Evolutionary conservation across 257 asterid genomes (phyloP).

Genomic region (Solanum chilense): DNA sequence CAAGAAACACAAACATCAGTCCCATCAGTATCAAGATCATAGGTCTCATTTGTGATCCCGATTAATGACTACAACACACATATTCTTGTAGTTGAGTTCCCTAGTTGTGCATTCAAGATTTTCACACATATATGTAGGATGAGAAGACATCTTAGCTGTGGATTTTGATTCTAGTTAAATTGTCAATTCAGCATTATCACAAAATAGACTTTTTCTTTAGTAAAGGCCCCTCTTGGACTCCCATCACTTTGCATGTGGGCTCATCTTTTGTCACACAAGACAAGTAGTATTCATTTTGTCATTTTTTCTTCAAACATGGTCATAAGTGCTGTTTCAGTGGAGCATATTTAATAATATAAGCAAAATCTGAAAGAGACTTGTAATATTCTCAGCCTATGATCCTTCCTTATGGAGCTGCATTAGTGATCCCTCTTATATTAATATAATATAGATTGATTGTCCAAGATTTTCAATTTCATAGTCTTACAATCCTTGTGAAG

Average conservation of each 20-base stretch:
- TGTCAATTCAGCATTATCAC: not conserved
- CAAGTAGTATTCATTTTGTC: conserved; percentile 27
- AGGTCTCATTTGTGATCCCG: not conserved
- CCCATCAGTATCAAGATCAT: not conserved
- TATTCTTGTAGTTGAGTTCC: not conserved
- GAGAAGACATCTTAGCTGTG: not conserved
- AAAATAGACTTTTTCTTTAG: conserved; percentile 1
- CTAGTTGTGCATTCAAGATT: not conserved
- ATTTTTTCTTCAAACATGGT: conserved; percentile 33
- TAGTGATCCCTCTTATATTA: conserved; percentile 1
- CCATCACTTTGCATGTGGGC: conserved; percentile 33
- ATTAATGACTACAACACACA: not conserved
- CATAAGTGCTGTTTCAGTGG: conserved; percentile 50
- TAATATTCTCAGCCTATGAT: not conserved
- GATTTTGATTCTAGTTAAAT: not conserved
- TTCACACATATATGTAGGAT: not conserved
- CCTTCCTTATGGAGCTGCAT: conserved; percentile 20
- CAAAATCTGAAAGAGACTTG: conserved; percentile 34
- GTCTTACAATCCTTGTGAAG: not conserved
- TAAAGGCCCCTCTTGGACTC: conserved; percentile 26
- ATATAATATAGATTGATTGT: not conserved
- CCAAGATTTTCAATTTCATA: not conserved
- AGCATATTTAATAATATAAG: conserved; percentile 39
- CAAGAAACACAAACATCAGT: not conserved
- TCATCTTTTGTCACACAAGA: conserved; percentile 14